Evolutionary conservation across 805 yeast species (phyloP).

Genomic region (Spathaspora gorwiae): DNA sequence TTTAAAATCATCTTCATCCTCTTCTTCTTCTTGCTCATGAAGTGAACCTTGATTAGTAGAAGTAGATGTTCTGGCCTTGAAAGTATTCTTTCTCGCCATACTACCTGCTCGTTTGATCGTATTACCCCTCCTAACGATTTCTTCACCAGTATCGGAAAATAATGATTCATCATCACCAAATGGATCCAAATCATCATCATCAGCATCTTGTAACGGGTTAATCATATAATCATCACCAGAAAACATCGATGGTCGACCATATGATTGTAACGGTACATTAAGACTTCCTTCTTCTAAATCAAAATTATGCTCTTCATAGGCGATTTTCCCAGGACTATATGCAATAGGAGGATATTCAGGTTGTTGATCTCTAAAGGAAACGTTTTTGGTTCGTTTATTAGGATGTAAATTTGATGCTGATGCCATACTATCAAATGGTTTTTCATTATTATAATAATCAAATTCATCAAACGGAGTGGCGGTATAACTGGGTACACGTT

Average conservation of each 20-base stretch:
- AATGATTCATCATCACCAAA: constrained; percentile 43
- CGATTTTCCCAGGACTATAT: constrained; percentile 20
- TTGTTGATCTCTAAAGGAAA: constrained; percentile 26
- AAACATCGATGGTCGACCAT: constrained; percentile 14
- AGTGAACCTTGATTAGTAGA: constrained; percentile 1
- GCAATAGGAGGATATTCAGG: constrained; percentile 28
- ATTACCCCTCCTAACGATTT: constrained; percentile 26
- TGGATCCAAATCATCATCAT: constrained; percentile 34
- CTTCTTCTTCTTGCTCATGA: constrained; percentile 4
- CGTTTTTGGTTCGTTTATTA: constrained; percentile 16
- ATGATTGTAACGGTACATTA: background rate
- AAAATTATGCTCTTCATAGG: background rate
- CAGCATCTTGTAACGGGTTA: constrained; percentile 38
- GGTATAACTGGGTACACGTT: background rate
- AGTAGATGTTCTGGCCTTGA: background rate
- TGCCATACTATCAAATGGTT: background rate
- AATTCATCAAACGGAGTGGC: background rate
- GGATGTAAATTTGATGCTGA: background rate
- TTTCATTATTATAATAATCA: background rate
- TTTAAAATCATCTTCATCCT: constrained; percentile 34
- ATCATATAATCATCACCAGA: constrained; percentile 36
- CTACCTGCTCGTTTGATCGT: constrained; percentile 23
- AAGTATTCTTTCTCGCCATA: constrained; percentile 11
- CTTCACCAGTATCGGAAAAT: constrained; percentile 39
- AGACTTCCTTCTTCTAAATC: background rate